Evolutionary conservation across 2,329 filamentous ascomycete species (phyloP), one percentile per base, ranked within the genome.

Genomic region (Macroventuria anomochaeta): DNA sequence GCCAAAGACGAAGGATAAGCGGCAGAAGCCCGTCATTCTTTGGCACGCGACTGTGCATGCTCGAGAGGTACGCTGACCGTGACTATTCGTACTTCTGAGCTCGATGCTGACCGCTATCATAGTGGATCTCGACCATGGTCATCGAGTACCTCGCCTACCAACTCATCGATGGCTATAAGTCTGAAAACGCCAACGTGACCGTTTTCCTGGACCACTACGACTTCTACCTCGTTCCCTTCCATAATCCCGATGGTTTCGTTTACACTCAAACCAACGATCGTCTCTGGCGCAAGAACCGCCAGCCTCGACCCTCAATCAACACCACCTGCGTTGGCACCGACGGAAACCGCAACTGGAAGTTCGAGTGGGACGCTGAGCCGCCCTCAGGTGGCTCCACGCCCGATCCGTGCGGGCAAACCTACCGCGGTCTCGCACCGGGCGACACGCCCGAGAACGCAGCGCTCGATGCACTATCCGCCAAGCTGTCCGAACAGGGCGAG

Each of bases 381-480:
- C 71, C 46, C 29, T 63, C 56, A 40, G 64, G 61, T 15, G 64
- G 63, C 1, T 66, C 63, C 1, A 67, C 63, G 0, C 62, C 63
- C 3, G 55, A 73, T 28, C 71, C 71, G 1, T 73, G 70, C 39
- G 65, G 66, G 0, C 62, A 74, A 28, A 68, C 63, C 0, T 74
- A 73, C 75, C 57, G 61, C 13, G 70, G 71, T 28, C 57, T 65
- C 15, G 65, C 67, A 3, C 62, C 69, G 0, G 62, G 64, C 34
- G 68, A 72, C 39, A 65, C 70, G 1, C 70, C 70, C 1, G 70
- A 72, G 48, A 72, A 68, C 21, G 46, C 63, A 32, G 70, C 62
- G 4, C 72, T 88, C 5, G 76, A 78, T 7, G 68, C 71, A 2
- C 77, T 80, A 33, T 73, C 81, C 10, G 71, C 74, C 7, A 66